phyloP scores from a whole-genome alignment of 768 basidiomycete genomes.

The Boletus sp. region DNA sequence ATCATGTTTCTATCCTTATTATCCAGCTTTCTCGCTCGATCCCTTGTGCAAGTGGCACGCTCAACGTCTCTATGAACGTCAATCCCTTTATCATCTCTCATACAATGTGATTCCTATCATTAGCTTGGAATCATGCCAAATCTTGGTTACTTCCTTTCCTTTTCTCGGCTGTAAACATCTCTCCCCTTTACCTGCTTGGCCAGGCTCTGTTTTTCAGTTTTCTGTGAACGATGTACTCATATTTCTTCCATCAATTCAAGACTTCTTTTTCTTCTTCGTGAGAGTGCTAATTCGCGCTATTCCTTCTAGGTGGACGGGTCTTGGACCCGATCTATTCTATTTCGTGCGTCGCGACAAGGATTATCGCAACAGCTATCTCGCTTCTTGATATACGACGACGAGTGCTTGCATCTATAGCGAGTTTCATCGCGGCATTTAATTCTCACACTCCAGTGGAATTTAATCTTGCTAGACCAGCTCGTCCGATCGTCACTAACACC shows the following conservation, averaged over 20 bases:
- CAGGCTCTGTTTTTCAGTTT: slow-evolving; percentile 17
- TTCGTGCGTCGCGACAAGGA: neutral
- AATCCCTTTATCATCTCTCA: neutral
- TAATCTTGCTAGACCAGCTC: neutral
- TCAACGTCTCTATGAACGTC: slow-evolving; percentile 5
- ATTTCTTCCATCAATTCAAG: slow-evolving; percentile 14
- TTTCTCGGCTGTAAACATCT: neutral
- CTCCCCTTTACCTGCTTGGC: slow-evolving; percentile 19
- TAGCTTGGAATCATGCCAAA: slow-evolving; percentile 1
- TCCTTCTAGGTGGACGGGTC: neutral
- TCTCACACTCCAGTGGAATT: neutral
- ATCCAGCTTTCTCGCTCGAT: slow-evolving; percentile 19
- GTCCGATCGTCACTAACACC: neutral
- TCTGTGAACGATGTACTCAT: slow-evolving; percentile 15
- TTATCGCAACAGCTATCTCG: neutral
- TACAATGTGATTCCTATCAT: slow-evolving; percentile 4
- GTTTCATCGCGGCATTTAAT: too few relatives aligned
- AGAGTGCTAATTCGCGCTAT: neutral
- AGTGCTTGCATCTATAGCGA: neutral
- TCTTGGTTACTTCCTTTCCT: slow-evolving; percentile 7
- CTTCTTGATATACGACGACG: neutral
- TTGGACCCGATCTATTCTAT: neutral
- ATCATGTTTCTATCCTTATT: slow-evolving; percentile 28
- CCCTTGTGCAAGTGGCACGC: slow-evolving; percentile 13
- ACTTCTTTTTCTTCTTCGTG: neutral